Evolutionary conservation across 1,284 basidiomycete species (phyloP), one percentile per base, ranked within the genome.

Genomic region (Waitea zeae): DNA sequence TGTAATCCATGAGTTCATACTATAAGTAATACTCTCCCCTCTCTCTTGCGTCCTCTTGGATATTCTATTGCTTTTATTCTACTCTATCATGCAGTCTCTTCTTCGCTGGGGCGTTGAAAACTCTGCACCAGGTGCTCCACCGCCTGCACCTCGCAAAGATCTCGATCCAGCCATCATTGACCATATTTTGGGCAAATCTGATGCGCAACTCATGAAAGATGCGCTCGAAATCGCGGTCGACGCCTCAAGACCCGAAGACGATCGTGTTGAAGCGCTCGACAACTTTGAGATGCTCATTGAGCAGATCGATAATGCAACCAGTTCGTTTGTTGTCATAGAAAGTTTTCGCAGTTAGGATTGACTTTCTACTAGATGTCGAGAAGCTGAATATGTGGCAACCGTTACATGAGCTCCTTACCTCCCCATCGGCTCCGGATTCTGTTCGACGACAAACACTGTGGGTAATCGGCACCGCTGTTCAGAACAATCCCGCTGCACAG

Each of bases 211-310:
- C 29, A 93, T 95, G 87, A 84, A 83, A 50, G 88, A 93, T 49
- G 77, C 81, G 43, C 63, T 93, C 50, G 63, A 62, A 2, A 55
- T 73, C 35, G 86, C 87, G 1, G 49, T 69, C n/a, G 79, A 93
- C 49, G 56, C 62, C 20, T 58, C 49, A 17, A 62, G 61, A 28
- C 54, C 59, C 18, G 71, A 84, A 38, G 75, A 80, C 29, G 70
- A 74, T 13, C 57, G 88, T 20, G 59, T 88, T 33, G 60, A 68
- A 13, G 90, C 93, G 0, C 61, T 97, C 45, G 93, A 98, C 57
- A 75, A 97, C 51, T 68, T 97, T 36, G 95, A 98, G 58, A 89
- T 97, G 89, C 63, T 97, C 17, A 70, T 96, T 42, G 90, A 97
- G 52, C 70, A 74, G 31, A 88, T 98, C 38, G 93, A 98, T 50